Evolutionary conservation across 257 asterid genomes (phyloP), one percentile per base, ranked within the genome.

Genomic region (Haberlea rhodopensis): DNA sequence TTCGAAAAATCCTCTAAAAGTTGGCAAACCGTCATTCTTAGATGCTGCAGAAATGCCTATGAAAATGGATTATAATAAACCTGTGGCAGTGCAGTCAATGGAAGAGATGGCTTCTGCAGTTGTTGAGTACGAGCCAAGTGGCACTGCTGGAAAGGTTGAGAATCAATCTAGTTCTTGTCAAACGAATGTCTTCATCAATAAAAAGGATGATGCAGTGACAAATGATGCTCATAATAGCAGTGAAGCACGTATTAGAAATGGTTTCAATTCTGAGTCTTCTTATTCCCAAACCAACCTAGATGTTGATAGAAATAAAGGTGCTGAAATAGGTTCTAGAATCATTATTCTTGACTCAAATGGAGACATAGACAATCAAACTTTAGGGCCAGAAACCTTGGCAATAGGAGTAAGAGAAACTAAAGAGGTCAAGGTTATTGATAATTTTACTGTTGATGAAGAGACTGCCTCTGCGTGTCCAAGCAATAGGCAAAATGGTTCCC

Each of bases 241-340:
- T 73, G 69, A 79, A 53, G 78, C 66, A 37, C 28, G 63, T 31
- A 84, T 72, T 62, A 31, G 70, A 21, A 82, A 83, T 59, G 83
- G 67, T 63, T 77, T 82, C 73, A 88, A 82, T 69, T 81, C 85
- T 34, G 84, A 68, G 61, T 78, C 84, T 67, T 73, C 85, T 71
- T 71, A 78, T 74, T 60, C 72, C 28, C 82, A 61, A 53, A 55
- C 85, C 62, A 81, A 68, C 68, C 60, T 49, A 70, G 74, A 61
- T 73, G 28, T 71, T 60, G 78, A 73, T 75, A 84, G 75, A 71
- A 81, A 78, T 45, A 77, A 69, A 73, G 85, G 67, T 20, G 59
- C 48, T 71, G 91, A 72, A 49, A 72, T 53, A 69, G 63, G 58
- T 70, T 71, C 78, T 54, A 59, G 71, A 60, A 49, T 63, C 48